A percentile compares a stretch with the other conserved stretches of the same genome.
These are phyloP conservation scores for Scutellospora calospora DNA, from an alignment of 371 early-diverging fungal species.

Conservation along the genomic window DNA sequence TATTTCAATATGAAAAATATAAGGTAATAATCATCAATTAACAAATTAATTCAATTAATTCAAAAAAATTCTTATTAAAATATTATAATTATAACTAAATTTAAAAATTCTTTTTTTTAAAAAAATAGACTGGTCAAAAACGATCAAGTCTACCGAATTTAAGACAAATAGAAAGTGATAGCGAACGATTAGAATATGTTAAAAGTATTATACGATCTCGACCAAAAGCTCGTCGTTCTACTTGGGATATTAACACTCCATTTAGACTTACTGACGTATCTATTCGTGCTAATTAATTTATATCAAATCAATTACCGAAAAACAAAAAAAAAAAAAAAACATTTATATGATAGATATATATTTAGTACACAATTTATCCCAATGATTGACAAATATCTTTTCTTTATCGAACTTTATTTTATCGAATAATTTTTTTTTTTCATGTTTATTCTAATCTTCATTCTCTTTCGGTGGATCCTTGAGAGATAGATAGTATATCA, in stretches of 20 bases:
- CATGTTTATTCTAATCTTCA: no score
- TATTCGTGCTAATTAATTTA: no score
- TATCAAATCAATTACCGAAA: no score
- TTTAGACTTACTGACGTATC: no score
- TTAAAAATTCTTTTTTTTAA: not conserved
- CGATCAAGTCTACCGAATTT: slow-evolving; percentile 35
- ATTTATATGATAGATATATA: no score
- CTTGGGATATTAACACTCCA: slow-evolving; percentile 7
- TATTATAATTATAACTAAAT: not conserved
- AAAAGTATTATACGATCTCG: slow-evolving; percentile 36
- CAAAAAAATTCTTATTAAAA: not conserved
- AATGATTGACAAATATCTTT: no score
- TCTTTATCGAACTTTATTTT: no score
- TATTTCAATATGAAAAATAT: slow-evolving; percentile 43
- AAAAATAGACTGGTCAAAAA: slow-evolving; percentile 31
- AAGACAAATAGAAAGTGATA: not conserved
- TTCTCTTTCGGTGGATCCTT: no score
- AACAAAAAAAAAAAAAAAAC: no score
- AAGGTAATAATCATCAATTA: slow-evolving; percentile 9
- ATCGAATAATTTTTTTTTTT: no score
- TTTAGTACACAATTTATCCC: no score
- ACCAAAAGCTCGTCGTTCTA: slow-evolving; percentile 4
- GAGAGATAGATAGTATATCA: no score
- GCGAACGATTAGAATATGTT: slow-evolving; percentile 35
- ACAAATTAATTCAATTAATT: not conserved